phyloP scores from a whole-genome alignment of 202 grass and related monocot species.

The Dendrocalamus latiflorus region DNA sequence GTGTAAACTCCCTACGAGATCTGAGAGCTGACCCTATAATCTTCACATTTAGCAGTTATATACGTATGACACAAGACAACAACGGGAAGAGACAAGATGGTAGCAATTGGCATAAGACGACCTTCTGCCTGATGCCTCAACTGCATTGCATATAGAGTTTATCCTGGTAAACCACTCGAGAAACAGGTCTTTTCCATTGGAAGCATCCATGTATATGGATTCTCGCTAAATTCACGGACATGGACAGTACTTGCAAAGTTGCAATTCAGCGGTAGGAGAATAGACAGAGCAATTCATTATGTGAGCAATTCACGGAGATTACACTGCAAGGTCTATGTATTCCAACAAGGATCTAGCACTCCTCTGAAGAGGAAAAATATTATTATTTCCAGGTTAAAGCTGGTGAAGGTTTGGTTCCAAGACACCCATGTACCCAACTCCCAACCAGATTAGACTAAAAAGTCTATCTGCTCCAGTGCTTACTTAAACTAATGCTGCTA shows the following conservation, averaged over 20 bases:
- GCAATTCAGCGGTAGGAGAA: not conserved
- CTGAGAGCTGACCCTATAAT: not conserved
- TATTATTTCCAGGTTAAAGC: not conserved
- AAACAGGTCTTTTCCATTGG: not conserved
- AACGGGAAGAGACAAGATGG: not conserved
- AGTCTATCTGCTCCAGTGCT: not conserved
- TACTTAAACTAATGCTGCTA: slow-evolving; percentile 18
- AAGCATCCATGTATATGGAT: not conserved
- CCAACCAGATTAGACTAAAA: not conserved
- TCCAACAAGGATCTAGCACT: not conserved
- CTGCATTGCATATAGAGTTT: no score
- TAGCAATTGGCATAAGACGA: no score
- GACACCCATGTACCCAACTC: not conserved
- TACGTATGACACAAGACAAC: not conserved
- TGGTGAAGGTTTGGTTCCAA: not conserved
- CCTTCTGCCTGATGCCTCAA: no score
- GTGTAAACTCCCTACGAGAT: not conserved
- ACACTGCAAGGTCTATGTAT: not conserved
- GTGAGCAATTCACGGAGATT: not conserved
- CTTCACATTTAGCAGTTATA: no score
- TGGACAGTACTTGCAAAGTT: not conserved
- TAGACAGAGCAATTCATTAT: no score
- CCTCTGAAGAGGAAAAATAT: not conserved
- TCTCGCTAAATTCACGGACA: not conserved
- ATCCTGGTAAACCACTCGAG: not conserved